A percentile compares a stretch with the other conserved stretches of the same genome.
These are phyloP conservation scores for Ophiostoma sp. DNA, from an alignment of 2,329 filamentous ascomycete genomes.

Conservation along the genomic window DNA sequence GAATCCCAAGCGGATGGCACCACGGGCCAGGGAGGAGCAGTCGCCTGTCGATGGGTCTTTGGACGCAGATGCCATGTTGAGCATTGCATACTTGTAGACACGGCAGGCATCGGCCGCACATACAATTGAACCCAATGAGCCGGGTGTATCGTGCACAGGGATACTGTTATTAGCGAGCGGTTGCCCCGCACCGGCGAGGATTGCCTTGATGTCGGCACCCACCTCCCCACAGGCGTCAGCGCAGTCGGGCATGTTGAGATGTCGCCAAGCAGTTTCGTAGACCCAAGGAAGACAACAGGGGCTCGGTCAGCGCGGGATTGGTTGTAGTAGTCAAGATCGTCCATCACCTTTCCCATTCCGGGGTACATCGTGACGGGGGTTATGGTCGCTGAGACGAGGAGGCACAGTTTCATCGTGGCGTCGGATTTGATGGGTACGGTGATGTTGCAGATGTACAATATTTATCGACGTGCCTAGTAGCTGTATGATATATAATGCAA, in stretches of 20 bases:
- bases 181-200: not conserved
- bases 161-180: not conserved
- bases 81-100: slow-evolving; percentile 6
- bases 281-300: not conserved
- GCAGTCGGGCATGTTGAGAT: not conserved
- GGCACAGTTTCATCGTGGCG: not conserved
- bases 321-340: not conserved
- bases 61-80: not conserved
- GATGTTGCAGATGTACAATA: too few species aligned
- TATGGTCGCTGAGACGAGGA: not conserved
- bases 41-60: not conserved
- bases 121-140: not conserved
- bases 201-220: not conserved
- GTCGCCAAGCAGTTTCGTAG: not conserved
- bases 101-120: not conserved
- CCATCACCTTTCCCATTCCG: slow-evolving; percentile 3
- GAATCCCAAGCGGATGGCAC: slow-evolving; percentile 41
- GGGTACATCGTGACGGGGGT: not conserved
- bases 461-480: not conserved
- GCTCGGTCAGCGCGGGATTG: not conserved
- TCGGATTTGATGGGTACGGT: too few species aligned
- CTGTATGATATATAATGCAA: not conserved
- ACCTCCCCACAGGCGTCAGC: not conserved
- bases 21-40: slow-evolving; percentile 39
- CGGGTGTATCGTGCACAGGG: not conserved